Conservation (phyloP, 306 rosid species). For the Ochetophila trinervis region DNA sequence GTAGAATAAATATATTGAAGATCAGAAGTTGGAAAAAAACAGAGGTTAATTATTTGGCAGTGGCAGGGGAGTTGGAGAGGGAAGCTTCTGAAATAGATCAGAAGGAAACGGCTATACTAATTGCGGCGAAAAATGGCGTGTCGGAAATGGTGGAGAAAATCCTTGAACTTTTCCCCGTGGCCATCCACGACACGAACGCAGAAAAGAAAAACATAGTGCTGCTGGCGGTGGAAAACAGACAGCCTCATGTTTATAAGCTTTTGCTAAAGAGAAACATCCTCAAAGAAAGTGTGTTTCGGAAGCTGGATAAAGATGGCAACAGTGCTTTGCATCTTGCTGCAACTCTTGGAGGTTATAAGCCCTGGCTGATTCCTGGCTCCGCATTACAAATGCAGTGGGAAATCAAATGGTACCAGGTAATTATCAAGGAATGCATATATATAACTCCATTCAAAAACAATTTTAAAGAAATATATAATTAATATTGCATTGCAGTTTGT, state of each 20-base stretch:
- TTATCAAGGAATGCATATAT: too few species aligned
- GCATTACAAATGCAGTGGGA: conserved; percentile 75
- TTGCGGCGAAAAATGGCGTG: conserved; percentile 65
- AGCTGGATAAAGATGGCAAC: conserved; percentile 48
- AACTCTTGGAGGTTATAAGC: conserved; percentile 35
- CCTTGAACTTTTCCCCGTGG: conserved; percentile 44
- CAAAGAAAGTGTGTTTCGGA: conserved; percentile 31
- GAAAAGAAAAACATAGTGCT: conserved; percentile 53
- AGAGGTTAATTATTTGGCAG: too few species aligned
- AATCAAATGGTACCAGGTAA: conserved; percentile 58
- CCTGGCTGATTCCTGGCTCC: conserved; percentile 55
- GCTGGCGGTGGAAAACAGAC: conserved; percentile 62
- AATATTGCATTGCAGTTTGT: conserved; percentile 29
- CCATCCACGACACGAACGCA: conserved; percentile 37
- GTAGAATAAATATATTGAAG: too few species aligned
- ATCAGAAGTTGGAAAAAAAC: too few species aligned
- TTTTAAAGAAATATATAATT: too few species aligned
- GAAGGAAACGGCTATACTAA: conserved; percentile 40
- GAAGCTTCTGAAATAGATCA: neutral
- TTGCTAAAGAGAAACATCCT: conserved; percentile 7
- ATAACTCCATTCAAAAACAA: too few species aligned
- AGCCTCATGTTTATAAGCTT: conserved; percentile 39
- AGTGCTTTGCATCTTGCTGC: conserved; percentile 67
- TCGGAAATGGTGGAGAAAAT: conserved; percentile 53
- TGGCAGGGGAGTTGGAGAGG: neutral